phyloP scores from a whole-genome alignment of 352 stramenopile species.

The Phytophthora crassamura region DNA sequence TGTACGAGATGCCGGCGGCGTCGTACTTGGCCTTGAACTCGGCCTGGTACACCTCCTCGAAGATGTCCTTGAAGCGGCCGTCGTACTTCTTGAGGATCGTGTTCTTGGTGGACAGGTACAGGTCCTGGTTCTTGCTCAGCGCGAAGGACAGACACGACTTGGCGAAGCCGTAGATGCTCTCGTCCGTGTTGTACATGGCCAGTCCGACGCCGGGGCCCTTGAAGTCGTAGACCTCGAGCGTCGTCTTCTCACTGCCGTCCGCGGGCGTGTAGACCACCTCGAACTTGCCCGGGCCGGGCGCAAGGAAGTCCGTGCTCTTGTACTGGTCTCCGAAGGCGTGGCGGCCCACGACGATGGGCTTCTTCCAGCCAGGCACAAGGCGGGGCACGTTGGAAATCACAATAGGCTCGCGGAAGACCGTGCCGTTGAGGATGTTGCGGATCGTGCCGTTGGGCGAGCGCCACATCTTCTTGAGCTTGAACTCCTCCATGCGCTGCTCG shows the following conservation, averaged over 20 bases:
- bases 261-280: constrained; percentile 71
- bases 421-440: constrained; percentile 84
- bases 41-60: constrained; percentile 81
- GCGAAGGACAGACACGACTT: constrained; percentile 77
- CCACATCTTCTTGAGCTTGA: constrained; percentile 80
- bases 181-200: constrained; percentile 88
- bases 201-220: constrained; percentile 62
- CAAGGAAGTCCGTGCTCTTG: constrained; percentile 80
- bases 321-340: constrained; percentile 87
- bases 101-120: constrained; percentile 86
- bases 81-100: constrained; percentile 88
- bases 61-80: constrained; percentile 83
- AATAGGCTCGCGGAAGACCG: constrained; percentile 86
- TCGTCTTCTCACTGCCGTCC: constrained; percentile 55
- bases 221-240: constrained; percentile 77
- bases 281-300: constrained; percentile 72
- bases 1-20: constrained; percentile 78
- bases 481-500: constrained; percentile 80
- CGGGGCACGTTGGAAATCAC: constrained; percentile 82
- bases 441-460: constrained; percentile 80
- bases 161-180: constrained; percentile 81
- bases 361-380: constrained; percentile 80
- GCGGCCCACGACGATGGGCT: constrained; percentile 79
- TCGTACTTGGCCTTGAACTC: constrained; percentile 83
- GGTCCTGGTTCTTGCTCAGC: constrained; percentile 63